Conservation (phyloP, 2,329 filamentous ascomycete species). For the Trichoderma sp. region DNA sequence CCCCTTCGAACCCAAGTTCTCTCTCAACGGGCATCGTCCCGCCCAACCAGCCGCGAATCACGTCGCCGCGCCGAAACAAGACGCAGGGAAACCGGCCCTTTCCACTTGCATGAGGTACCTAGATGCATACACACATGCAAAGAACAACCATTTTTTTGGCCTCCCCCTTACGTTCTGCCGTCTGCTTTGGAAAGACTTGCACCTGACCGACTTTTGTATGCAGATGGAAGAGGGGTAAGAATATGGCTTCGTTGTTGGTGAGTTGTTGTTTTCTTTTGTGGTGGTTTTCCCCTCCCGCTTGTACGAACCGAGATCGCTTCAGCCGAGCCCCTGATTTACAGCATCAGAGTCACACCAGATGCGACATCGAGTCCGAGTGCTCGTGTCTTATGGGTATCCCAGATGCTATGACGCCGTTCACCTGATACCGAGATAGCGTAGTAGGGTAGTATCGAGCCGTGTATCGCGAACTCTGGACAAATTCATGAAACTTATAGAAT, state of each 20-base stretch:
- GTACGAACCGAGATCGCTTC: slow-evolving; percentile 18
- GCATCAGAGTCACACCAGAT: slow-evolving; percentile 17
- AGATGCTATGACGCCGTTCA: neutral
- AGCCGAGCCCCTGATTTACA: slow-evolving; percentile 17
- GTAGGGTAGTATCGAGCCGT: neutral
- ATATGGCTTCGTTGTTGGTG: no score
- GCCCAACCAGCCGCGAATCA: slow-evolving; percentile 7
- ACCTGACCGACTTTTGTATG: neutral
- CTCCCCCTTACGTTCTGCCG: neutral
- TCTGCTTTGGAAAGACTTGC: neutral
- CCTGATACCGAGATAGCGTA: neutral
- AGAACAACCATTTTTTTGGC: no score
- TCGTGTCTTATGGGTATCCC: no score
- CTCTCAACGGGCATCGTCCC: neutral
- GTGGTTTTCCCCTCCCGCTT: neutral
- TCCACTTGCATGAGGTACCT: no score
- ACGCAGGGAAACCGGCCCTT: no score
- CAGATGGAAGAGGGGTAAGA: neutral
- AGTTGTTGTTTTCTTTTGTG: no score
- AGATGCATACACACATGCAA: neutral
- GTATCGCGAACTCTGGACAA: no score
- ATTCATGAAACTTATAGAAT: no score
- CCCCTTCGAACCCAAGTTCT: no score
- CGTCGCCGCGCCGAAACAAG: neutral
- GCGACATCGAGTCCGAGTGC: neutral